Base-by-base conservation (phyloP, 345 rosid genomes). In the Cardamine resedifolia region DNA sequence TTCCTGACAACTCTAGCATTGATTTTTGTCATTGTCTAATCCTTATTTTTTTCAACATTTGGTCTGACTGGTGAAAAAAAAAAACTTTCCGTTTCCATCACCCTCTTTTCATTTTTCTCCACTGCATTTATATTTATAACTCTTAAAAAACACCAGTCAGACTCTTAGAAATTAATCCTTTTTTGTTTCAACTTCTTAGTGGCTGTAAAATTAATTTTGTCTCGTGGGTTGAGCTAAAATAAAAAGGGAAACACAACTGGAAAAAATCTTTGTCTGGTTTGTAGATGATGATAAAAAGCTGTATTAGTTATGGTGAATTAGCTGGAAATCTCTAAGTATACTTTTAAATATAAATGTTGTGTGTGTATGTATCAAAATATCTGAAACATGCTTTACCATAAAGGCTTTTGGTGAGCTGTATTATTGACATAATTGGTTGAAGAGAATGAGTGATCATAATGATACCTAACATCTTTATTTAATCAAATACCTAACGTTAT, bases 311-410 rank as follows among this genome's bases (percentile, higher is more conserved):
- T 41, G 45, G 56, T 74, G 63, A 74, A 59, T 58, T 67, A 14
- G 73, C 60, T 75, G 78, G 78, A 75, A 51, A 60, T 51, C 48
- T 75, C 18, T 60, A 20, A 36, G 50, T 38, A 49, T 31, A 39
- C 7, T 19, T 24, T 14, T 12, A 16, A 7, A 10, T 11, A 64
- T 52, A 20, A 15, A 43, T 64, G 49, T 4, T 72, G 21, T 64
- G 26, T 61, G 61, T 61, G 2, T 49, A 38, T 62, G 27, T 48
- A 39, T 72, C 24, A 56, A 74, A 74, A 74, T 50, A 59, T 68
- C 57, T 51, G 73, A 75, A 43, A 68, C 73, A 59, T 74, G 73
- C 73, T 74, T 67, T 59, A 67, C 73, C 68, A 59, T 75, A 75
- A 68, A 75, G 78, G 41, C 24, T 68, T 59, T 41, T 43, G 73